Evolutionary conservation across 805 yeast species (phyloP), one percentile per base, ranked within the genome.

Genomic region (Candida manassasensis): DNA sequence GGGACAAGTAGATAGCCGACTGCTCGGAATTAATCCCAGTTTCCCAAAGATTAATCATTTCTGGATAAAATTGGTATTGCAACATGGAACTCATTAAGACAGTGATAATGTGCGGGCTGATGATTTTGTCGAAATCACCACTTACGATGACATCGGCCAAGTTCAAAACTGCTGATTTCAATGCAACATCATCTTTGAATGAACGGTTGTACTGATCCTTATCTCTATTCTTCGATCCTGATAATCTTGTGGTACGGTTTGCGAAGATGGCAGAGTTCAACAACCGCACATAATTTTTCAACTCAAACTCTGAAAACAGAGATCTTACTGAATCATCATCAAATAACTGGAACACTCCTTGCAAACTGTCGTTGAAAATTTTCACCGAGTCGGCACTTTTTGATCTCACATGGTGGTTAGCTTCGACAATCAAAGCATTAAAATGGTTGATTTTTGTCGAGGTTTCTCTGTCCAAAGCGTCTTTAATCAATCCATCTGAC

Each of bases 41-140:
- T 47, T 80, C 83, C 93, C 93, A 84, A 40, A 81, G 69, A 40
- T 72, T 68, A 30, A 82, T 72, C 34, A 84, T 80, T 55, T 83
- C 88, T 35, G 73, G 68, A 30, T 73, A 69, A 39, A 79, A 65
- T 32, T 74, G 70, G 42, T 77, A 68, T 52, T 81, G 86, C 50
- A 43, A 45, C 68, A 67, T 59, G 29, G 67, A 50, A 34, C 45
- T 52, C 40, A 61, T 50, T 21, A 60, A 48, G 35, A 42, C 46
- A 38, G 50, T 50, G 27, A 65, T 41, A 10, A 49, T 42, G 18
- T 47, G 43, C 22, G 45, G 44, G 29, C 45, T 44, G 21, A 64
- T 43, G 9, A 54, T 48, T 11, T 35, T 34, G 13, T 49, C 52
- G 27, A 65, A 44, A 32, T 57, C 61, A 9, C 67, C 63, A 29